These are phyloP conservation scores for Candida tibetensis DNA, from an alignment of 805 yeast genomes.

Conservation along the genomic window DNA sequence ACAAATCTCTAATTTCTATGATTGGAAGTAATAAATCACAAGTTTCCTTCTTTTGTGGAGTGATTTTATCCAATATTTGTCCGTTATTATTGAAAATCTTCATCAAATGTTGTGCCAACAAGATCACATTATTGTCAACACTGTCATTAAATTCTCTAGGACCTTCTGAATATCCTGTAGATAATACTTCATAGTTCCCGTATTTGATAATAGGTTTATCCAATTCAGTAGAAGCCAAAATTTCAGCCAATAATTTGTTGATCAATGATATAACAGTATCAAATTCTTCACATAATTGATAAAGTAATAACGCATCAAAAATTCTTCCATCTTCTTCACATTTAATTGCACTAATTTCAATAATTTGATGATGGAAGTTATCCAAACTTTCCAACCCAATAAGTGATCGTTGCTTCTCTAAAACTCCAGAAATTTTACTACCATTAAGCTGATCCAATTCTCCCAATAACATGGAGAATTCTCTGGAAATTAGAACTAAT, in stretches of 20 bases:
- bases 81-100: slow-evolving; percentile 52
- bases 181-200: slow-evolving; percentile 34
- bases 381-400: slow-evolving; percentile 56
- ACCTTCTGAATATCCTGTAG: slow-evolving; percentile 28
- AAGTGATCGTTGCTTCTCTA: slow-evolving; percentile 72
- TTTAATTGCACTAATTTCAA: slow-evolving; percentile 78
- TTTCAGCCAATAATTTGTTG: slow-evolving; percentile 75
- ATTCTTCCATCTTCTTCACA: slow-evolving; percentile 91
- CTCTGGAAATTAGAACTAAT: slow-evolving; percentile 81
- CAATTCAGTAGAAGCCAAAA: slow-evolving; percentile 66
- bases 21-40: slow-evolving; percentile 63
- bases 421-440: slow-evolving; percentile 72
- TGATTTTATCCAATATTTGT: slow-evolving; percentile 55
- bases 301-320: slow-evolving; percentile 79
- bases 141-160: slow-evolving; percentile 32
- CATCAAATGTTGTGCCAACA: slow-evolving; percentile 45
- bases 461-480: slow-evolving; percentile 80
- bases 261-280: slow-evolving; percentile 74
- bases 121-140: slow-evolving; percentile 47
- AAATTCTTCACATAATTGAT: slow-evolving; percentile 85
- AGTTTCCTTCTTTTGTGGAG: slow-evolving; percentile 57
- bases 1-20: slow-evolving; percentile 62
- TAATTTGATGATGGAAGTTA: slow-evolving; percentile 64
- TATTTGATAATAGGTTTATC: slow-evolving; percentile 50
- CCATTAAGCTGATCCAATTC: slow-evolving; percentile 70